Evolutionary conservation across 768 basidiomycete species (phyloP).

Genomic region (Tylopilus balloui): DNA sequence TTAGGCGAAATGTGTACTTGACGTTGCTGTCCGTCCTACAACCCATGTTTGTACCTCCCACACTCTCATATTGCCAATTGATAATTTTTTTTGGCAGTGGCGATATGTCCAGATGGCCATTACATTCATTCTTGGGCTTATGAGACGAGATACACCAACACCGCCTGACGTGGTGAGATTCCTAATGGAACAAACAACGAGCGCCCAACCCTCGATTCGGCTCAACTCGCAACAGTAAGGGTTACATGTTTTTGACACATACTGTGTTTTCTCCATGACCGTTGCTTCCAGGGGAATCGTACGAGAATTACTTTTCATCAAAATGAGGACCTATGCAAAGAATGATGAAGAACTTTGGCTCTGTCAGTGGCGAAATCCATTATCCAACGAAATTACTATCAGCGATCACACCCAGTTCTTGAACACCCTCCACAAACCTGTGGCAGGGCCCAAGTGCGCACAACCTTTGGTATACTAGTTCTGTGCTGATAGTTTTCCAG

Average conservation of each 20-base stretch:
- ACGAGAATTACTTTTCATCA: constrained; percentile 63
- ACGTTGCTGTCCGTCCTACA: constrained; percentile 52
- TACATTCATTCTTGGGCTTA: constrained; percentile 54
- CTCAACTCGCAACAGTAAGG: constrained; percentile 58
- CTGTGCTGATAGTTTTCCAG: constrained; percentile 23
- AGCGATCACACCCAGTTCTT: constrained; percentile 49
- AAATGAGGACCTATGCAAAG: constrained; percentile 69
- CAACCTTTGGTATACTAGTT: neutral
- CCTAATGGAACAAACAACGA: constrained; percentile 61
- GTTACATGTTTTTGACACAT: neutral
- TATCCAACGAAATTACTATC: constrained; percentile 44
- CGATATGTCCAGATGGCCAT: constrained; percentile 72
- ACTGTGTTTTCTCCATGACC: neutral
- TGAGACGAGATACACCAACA: constrained; percentile 58
- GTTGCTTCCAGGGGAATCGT: constrained; percentile 50
- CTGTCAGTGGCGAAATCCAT: constrained; percentile 65
- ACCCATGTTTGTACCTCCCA: constrained; percentile 59
- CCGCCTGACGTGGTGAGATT: constrained; percentile 54
- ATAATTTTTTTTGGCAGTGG: constrained; percentile 51
- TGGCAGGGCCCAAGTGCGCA: constrained; percentile 36
- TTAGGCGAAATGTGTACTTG: constrained; percentile 58
- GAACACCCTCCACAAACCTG: constrained; percentile 39
- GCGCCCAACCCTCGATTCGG: constrained; percentile 68
- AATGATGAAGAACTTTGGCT: constrained; percentile 66
- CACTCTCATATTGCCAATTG: neutral